phyloP scores from a whole-genome alignment of 352 stramenopile species.

The Aphanomyces stellatus region DNA sequence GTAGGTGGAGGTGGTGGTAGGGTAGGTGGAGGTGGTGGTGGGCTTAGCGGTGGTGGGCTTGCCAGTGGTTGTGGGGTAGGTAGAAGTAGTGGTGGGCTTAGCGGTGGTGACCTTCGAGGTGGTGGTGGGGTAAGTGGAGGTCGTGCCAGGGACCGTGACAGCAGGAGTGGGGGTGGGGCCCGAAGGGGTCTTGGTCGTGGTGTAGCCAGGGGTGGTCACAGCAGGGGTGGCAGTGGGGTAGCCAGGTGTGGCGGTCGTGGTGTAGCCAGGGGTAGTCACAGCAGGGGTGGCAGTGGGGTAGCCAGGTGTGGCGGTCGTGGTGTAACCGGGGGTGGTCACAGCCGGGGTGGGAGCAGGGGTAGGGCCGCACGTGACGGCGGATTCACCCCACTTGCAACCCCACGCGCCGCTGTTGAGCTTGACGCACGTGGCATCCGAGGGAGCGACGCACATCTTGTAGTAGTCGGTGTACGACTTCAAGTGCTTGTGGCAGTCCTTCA shows the following conservation, averaged over 20 bases:
- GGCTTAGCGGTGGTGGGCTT: background rate
- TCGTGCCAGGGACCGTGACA: background rate
- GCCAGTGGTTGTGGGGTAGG: background rate
- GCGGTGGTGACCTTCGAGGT: background rate
- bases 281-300: background rate
- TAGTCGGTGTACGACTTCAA: slow-evolving; percentile 25
- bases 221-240: background rate
- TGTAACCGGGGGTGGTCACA: background rate
- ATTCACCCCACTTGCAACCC: slow-evolving; percentile 26
- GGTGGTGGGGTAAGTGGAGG: background rate
- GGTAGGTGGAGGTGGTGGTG: background rate
- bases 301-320: background rate
- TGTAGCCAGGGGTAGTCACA: background rate
- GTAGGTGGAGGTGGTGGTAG: background rate
- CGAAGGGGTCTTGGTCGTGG: background rate
- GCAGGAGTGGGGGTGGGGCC: background rate
- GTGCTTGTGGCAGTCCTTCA: slow-evolving; percentile 22
- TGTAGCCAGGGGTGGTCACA: background rate
- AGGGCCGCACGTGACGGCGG: background rate
- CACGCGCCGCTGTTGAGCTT: slow-evolving; percentile 23
- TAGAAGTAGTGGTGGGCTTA: background rate
- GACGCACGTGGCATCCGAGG: slow-evolving; percentile 34
- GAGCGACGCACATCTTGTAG: slow-evolving; percentile 26
- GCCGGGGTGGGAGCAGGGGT: background rate
- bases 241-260: background rate